phyloP scores from a whole-genome alignment of 176 grass and related monocot genomes.

The Alopecurus myosuroides region DNA sequence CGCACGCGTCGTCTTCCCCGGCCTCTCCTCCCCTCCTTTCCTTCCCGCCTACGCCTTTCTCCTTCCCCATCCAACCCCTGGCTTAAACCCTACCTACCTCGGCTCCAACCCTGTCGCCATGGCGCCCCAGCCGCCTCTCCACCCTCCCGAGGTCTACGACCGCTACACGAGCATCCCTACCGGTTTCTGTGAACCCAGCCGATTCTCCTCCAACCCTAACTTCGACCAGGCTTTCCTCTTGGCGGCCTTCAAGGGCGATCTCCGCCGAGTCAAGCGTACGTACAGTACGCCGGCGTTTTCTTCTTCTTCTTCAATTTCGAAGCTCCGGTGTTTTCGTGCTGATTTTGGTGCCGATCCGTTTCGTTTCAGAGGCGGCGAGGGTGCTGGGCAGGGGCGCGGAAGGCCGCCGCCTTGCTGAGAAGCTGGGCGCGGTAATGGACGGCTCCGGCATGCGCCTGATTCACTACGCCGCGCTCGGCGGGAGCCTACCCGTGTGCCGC shows the following conservation, averaged over 20 bases:
- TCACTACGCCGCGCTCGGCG: background rate
- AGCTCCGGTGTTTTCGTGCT: background rate
- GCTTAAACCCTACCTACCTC: background rate
- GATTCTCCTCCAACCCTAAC: background rate
- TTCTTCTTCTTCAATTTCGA: background rate
- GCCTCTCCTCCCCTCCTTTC: background rate
- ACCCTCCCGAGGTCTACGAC: background rate
- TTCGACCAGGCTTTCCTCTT: background rate
- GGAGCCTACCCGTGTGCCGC: background rate
- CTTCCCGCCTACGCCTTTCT: background rate
- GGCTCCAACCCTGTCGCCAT: background rate
- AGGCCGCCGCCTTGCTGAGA: background rate
- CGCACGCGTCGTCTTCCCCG: background rate
- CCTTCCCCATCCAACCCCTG: background rate
- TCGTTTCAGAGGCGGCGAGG: background rate
- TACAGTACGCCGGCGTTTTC: background rate
- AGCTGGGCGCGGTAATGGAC: background rate
- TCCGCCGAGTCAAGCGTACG: background rate
- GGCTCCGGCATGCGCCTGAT: background rate
- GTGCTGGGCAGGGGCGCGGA: background rate
- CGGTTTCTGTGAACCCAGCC: background rate
- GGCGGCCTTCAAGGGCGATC: background rate
- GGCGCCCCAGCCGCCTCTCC: background rate
- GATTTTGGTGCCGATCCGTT: background rate
- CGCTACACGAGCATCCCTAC: background rate